A percentile compares a stretch with the other conserved stretches of the same genome.
Evolutionary conservation across 306 rosid genomes (phyloP).

Genomic region (Quercus mongolica): DNA sequence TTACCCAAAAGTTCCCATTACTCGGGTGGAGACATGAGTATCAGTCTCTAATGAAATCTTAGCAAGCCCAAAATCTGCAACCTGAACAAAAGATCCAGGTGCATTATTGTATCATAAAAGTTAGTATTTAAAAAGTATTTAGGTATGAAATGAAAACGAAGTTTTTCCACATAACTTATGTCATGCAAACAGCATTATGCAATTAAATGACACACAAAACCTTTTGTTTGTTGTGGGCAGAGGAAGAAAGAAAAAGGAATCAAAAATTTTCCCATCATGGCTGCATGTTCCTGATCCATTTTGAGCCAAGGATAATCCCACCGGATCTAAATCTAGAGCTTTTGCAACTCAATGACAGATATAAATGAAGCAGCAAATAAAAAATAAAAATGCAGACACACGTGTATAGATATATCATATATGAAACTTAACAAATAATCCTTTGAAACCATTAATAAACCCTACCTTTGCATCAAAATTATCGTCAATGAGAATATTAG

Average conservation of each 20-base stretch:
- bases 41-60: constrained; percentile 46
- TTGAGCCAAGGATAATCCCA: neutral
- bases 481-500: constrained; percentile 38
- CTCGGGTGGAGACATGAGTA: constrained; percentile 67
- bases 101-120: neutral
- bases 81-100: constrained; percentile 33
- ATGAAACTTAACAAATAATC: neutral
- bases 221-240: no score
- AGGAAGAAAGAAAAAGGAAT: neutral
- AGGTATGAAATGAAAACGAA: neutral
- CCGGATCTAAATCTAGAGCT: neutral
- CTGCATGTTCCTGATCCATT: neutral
- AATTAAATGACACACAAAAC: no score
- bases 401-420: neutral
- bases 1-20: constrained; percentile 76
- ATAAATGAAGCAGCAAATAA: neutral
- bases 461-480: constrained; percentile 38
- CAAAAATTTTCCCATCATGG: neutral
- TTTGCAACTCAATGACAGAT: neutral
- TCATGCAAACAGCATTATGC: no score
- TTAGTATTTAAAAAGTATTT: neutral
- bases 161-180: neutral
- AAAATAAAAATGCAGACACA: neutral
- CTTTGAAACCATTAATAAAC: neutral
- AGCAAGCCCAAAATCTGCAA: constrained; percentile 72